Base-by-base conservation (phyloP, 495 filamentous ascomycete genomes). In the Penicillium silybi region DNA sequence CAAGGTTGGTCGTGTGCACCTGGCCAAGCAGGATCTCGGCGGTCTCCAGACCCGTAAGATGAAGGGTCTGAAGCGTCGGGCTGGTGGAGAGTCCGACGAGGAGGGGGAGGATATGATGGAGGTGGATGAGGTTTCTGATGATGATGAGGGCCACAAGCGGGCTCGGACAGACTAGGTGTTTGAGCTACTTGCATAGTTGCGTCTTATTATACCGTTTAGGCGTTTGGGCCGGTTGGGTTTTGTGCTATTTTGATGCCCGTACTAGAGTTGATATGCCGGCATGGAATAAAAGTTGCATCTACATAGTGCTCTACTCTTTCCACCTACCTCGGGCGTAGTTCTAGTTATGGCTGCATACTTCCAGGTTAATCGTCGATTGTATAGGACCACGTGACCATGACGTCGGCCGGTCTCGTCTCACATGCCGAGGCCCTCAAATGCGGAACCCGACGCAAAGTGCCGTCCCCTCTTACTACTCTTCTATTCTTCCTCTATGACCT, bases 21-120 rank as follows among this genome's bases (percentile, higher is more conserved):
- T 93, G 23, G 89, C 87, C 64, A 90, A 88, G 77, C 89, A 97
- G 71, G 92, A 97, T 73, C 78, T 98, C 32, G 77, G 75, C 52
- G 80, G 85, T 53, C 67, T 98, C 70, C 93, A 97, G 82, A 96
- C 90, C 41, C 82, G 93, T 64, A 98, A 98, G 85, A 97, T 98
- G 92, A 98, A 98, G 83, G 93, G 93, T 51, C 69, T 98, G 56
- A 97, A 97, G 81, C 77, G 95, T 44, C 78, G 79, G 22, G 76
- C 81, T 18, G 83, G 76, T 2, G 76, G 72, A 27, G 80, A 79
- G 44, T 73, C 68, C n/a, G 70, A 74, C 10, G 63, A 68, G 23
- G 62, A 65, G 41, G 61, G 48, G 29, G 71, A 74, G 29, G 71
- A 74, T 26, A 71, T 71, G 67, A 72, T 76, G 70, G 72, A 74